Evolutionary conservation across 2,329 filamentous ascomycete genomes (phyloP), one percentile per base, ranked within the genome.

Genomic region (Colletotrichum orbiculare): DNA sequence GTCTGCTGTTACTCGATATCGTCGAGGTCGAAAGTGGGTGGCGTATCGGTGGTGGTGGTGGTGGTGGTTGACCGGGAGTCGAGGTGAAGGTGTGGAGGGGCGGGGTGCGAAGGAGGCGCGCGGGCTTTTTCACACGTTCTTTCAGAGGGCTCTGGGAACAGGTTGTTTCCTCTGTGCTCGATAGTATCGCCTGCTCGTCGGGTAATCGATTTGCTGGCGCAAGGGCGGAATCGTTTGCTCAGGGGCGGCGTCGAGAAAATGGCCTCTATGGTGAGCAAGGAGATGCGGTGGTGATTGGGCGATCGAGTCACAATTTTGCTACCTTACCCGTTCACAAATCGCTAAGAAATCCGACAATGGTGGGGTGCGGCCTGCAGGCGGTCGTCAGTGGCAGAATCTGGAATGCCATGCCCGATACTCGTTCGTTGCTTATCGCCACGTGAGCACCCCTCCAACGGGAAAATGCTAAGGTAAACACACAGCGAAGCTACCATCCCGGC

Each of bases 261-360:
- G 62, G 45, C 34, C 35, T 58, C 48, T 25, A n/a, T 4, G 52
- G 52, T 62, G 63, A 63, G 53, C 58, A 46, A 52, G 52, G 25
- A 11, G 58, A 62, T 65, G 38, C 66, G 54, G 59, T 69, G 67
- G 65, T 70, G 74, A 73, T 60, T 68, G 62, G 61, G 58, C 61
- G 50, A 59, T 63, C 71, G 77, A 78, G 76, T 78, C 76, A 78
- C 71, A 79, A 79, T 79, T 80, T 80, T 80, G 77, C 78, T 73
- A 79, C 76, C 79, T 79, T 77, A 70, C 70, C 25, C 69, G 67
- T 72, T 69, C 71, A 70, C 71, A 66, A 66, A 66, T 65, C 59
- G 64, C 64, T 25, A 25, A 66, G 64, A 66, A 66, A 66, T 57
- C 57, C 63, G 63, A 70, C 71, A 72, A 76, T 77, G 75, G 77